Percentiles rank a stretch among this genome's conserved stretches.
Conservation (phyloP, 1,139 yeast genomes). For the Taphrina pruni region DNA sequence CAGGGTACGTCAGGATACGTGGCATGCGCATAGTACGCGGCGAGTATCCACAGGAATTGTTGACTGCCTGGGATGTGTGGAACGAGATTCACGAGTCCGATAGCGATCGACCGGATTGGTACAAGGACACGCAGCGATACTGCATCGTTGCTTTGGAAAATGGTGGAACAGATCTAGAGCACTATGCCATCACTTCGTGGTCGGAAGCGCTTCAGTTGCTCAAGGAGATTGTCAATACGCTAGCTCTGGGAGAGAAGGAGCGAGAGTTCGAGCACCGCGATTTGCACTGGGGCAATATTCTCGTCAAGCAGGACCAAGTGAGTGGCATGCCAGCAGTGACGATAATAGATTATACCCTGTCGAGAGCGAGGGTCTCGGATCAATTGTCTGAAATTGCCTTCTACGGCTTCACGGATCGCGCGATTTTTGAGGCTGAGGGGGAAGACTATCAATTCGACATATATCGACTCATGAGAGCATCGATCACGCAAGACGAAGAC, state of each 20-base stretch:
- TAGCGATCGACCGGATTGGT: conserved; percentile 53
- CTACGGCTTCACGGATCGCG: conserved; percentile 58
- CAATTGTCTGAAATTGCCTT: conserved; percentile 46
- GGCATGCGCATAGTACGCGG: conserved; percentile 59
- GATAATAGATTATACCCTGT: conserved; percentile 64
- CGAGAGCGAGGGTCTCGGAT: conserved; percentile 54
- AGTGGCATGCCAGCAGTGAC: conserved; percentile 52
- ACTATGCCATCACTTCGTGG: conserved; percentile 58
- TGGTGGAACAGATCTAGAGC: conserved; percentile 60
- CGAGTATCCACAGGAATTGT: conserved; percentile 54
- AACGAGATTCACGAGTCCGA: conserved; percentile 50
- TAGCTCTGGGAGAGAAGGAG: conserved; percentile 60
- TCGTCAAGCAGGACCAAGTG: conserved; percentile 47
- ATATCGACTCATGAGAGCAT: conserved; percentile 57
- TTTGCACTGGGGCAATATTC: conserved; percentile 67
- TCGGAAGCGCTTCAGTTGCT: conserved; percentile 61
- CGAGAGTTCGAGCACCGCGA: conserved; percentile 71
- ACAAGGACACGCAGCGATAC: conserved; percentile 54
- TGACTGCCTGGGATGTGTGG: conserved; percentile 58
- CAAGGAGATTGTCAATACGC: conserved; percentile 59
- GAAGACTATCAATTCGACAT: conserved; percentile 60
- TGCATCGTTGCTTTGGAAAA: conserved; percentile 58
- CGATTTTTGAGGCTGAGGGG: conserved; percentile 58
- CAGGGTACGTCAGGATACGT: conserved; percentile 56
- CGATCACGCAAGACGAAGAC: conserved; percentile 43